Evolutionary conservation across 139 green algal species (phyloP), one percentile per base, ranked within the genome.

Genomic region (Pedinophyceae sp.): DNA sequence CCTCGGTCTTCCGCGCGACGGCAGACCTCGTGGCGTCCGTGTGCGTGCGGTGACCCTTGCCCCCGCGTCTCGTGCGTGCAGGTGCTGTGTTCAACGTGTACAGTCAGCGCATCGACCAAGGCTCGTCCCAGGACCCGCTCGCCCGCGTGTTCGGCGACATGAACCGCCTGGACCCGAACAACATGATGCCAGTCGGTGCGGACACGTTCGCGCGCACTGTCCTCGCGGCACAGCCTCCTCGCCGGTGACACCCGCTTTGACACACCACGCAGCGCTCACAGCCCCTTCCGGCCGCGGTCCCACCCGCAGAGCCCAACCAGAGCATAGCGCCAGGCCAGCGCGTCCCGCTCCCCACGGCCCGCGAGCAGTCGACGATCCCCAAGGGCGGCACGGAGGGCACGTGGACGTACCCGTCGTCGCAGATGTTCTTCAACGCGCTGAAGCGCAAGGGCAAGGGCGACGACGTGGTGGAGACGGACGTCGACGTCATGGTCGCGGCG

Each of bases 391-490:
- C 84, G 23, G 59, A 74, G 0, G 50, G 25, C 22, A 93, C 79
- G 1, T 97, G 88, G 88, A 26, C 74, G 0, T 97, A 94, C 54
- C 88, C 88, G 4, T 94, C 83, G 19, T 82, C 88, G 4, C 87
- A 95, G 59, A 97, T 97, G 88, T 94, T 97, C 34, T 97, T 85
- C 69, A 97, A 97, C 63, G 80, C 88, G 0, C 57, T 97, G 41
- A 68, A 68, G 51, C 71, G 88, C n/a, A 97, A 97, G 62, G 82
- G 79, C 50, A 97, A 97, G 55, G 86, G 77, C 16, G 80, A 88
- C 6, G 88, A 91, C 60, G 77, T 95, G 27, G 71, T 67, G 4
- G 85, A 94, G 64, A 71, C 85, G 30, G 83, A 93, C 50, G 93
- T 97, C 82, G 84, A 88, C 0, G 48, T 70, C 0, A 86, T 97